Evolutionary conservation across 108 stramenopile species (phyloP), one percentile per base, ranked within the genome.

Genomic region (Skeletonema menzelii): DNA sequence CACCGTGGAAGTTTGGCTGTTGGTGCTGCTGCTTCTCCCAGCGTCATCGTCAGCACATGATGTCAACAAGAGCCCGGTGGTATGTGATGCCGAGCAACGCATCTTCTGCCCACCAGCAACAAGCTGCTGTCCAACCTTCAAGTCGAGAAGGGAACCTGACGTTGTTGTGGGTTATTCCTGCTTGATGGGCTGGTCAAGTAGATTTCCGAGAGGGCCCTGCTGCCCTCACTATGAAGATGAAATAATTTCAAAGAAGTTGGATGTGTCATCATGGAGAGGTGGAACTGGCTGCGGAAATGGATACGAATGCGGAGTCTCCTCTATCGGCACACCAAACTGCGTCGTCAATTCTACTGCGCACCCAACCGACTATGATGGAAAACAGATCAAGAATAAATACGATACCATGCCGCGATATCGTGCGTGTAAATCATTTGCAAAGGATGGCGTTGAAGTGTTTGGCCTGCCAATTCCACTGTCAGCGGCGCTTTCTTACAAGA

Each of bases 351-450:
- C 22, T 31, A 22, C 37, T 17, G 22, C 57, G 8, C 31, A 62
- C 27, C 70, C 70, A 13, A 27, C 47, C 17, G 70, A 71, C 59
- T 31, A 62, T 26, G 7, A 61, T 8, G 70, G 70, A 17, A 6
- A 20, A 26, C 61, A 49, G 4, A 72, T 72, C 27, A 27, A 63
- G 12, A 49, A 58, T 27, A 46, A 63, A 24, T 72, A 63, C 30
- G 71, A 72, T 11, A 26, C 14, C 10, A 74, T 58, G 56, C 73
- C 73, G 2, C 63, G 73, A 2, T 65, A 65, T 74, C 56, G 47
- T 40, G 64, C 53, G 1, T 74, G 73, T 46, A 55, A 63, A 1
- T 55, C 73, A 2, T 47, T 63, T 27, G 2, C n/a, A 24, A 53
- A 17, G 20, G 20, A 53, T 7, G 10, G 30, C 2, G 14, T 65